Percentiles rank a stretch among this genome's conserved stretches.
Conservation (phyloP, 192 early-diverging fungal genomes). For the Coemansia sp. region DNA sequence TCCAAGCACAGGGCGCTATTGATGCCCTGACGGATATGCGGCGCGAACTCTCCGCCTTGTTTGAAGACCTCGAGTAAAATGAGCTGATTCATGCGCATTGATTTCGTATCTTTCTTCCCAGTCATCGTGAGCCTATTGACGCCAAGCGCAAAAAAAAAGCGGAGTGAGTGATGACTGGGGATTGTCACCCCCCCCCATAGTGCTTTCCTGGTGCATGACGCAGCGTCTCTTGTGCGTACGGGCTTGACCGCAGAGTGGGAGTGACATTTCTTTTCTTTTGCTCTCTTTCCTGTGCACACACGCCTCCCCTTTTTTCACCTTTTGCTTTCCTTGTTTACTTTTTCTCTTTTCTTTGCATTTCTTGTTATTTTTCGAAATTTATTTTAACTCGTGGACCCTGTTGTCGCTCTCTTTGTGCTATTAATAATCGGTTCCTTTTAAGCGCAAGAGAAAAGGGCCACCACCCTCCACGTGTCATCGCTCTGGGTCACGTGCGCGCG, state of each 20-base stretch:
- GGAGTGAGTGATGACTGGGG: slow-evolving; percentile 1
- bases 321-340: background rate
- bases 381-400: background rate
- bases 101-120: background rate
- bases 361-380: slow-evolving; percentile 2
- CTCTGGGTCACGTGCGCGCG: background rate
- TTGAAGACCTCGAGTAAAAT: background rate
- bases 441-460: background rate
- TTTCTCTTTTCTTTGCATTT: background rate
- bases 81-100: background rate
- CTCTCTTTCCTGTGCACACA: background rate
- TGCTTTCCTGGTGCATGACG: background rate
- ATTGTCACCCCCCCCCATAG: too few species aligned
- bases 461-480: slow-evolving; percentile 3
- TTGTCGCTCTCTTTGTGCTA: background rate
- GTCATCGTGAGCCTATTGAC: too few species aligned
- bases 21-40: background rate
- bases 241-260: background rate
- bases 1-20: slow-evolving; percentile 7
- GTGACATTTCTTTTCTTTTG: background rate
- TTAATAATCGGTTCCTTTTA: background rate
- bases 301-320: background rate
- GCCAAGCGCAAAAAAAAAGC: too few species aligned
- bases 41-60: background rate
- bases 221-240: background rate